Percentiles rank a stretch among this genome's conserved stretches.
phyloP scores from a whole-genome alignment of 2,329 filamentous ascomycete genomes.

The Sphaerulina vaccinii region DNA sequence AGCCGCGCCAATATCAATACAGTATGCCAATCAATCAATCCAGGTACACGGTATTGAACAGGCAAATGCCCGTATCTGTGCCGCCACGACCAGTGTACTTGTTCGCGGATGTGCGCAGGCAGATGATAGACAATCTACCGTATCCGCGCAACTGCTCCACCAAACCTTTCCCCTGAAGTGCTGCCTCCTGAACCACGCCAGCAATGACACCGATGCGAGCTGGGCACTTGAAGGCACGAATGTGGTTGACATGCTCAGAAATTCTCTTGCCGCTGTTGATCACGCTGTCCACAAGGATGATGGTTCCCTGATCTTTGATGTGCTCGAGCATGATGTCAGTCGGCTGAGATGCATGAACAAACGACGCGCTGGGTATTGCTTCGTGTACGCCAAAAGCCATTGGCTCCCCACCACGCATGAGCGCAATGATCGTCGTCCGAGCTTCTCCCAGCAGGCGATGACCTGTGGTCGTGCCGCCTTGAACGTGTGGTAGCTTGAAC shows the following conservation, averaged over 20 bases:
- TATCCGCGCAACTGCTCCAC: slow-evolving; percentile 24
- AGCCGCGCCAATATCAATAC: no score
- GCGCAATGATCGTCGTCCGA: slow-evolving; percentile 54
- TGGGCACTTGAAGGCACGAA: slow-evolving; percentile 43
- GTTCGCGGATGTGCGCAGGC: slow-evolving; percentile 57
- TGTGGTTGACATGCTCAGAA: slow-evolving; percentile 48
- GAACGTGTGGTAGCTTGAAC: slow-evolving; percentile 53
- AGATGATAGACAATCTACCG: slow-evolving; percentile 46
- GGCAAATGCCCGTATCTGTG: slow-evolving; percentile 60
- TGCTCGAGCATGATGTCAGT: slow-evolving; percentile 47
- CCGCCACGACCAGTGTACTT: slow-evolving; percentile 53
- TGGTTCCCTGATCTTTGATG: slow-evolving; percentile 40
- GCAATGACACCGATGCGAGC: slow-evolving; percentile 56
- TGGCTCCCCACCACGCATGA: slow-evolving; percentile 64
- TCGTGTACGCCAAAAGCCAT: slow-evolving; percentile 61
- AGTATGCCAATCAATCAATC: no score
- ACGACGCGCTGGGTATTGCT: slow-evolving; percentile 52
- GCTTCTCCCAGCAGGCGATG: slow-evolving; percentile 50
- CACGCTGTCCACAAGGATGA: slow-evolving; percentile 61
- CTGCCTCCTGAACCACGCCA: slow-evolving; percentile 53
- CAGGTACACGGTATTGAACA: slow-evolving; percentile 59
- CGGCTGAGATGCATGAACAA: slow-evolving; percentile 48
- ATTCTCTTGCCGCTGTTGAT: slow-evolving; percentile 58
- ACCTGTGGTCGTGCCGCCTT: slow-evolving; percentile 47
- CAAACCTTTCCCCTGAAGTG: slow-evolving; percentile 28